Percentiles rank a stretch among this genome's conserved stretches.
Conservation (phyloP, 352 stramenopile species). For the Pythium graminicola region DNA sequence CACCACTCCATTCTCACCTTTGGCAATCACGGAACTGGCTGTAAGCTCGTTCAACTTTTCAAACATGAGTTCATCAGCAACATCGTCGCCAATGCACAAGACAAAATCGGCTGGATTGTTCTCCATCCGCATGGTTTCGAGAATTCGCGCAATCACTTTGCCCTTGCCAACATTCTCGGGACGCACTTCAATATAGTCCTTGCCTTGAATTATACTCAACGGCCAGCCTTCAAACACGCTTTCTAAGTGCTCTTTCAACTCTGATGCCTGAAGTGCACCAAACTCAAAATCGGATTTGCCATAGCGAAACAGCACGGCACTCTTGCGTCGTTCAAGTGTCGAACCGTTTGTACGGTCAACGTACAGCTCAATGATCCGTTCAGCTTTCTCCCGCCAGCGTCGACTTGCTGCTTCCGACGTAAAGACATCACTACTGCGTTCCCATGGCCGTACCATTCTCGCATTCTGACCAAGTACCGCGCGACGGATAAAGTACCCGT, state of each 20-base stretch:
- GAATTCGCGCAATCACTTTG: conserved; percentile 93
- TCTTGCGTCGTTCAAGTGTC: conserved; percentile 96
- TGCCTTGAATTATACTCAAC: conserved; percentile 78
- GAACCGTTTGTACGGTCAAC: conserved; percentile 97
- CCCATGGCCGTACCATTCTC: conserved; percentile 56
- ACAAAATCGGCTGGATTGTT: conserved; percentile 91
- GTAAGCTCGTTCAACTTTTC: conserved; percentile 61
- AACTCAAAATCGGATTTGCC: conserved; percentile 97
- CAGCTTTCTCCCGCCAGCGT: conserved; percentile 92
- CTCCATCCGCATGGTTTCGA: conserved; percentile 79
- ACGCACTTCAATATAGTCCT: conserved; percentile 94
- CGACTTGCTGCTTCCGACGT: conserved; percentile 44
- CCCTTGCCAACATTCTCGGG: conserved; percentile 95
- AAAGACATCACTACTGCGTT: conserved; percentile 61
- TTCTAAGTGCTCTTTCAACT: conserved; percentile 83
- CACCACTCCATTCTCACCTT: conserved; percentile 28
- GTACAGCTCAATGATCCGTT: conserved; percentile 97
- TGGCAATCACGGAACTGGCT: conserved; percentile 27
- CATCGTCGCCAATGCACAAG: conserved; percentile 96
- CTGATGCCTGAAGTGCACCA: conserved; percentile 93
- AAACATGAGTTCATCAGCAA: conserved; percentile 98
- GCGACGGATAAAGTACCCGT: conserved; percentile 94
- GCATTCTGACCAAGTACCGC: conserved; percentile 58
- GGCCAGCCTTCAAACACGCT: conserved; percentile 67
- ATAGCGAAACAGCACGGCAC: conserved; percentile 98